A percentile compares a stretch with the other conserved stretches of the same genome.
phyloP scores from a whole-genome alignment of 2,329 filamentous ascomycete species.

The Leptographium lundbergii region DNA sequence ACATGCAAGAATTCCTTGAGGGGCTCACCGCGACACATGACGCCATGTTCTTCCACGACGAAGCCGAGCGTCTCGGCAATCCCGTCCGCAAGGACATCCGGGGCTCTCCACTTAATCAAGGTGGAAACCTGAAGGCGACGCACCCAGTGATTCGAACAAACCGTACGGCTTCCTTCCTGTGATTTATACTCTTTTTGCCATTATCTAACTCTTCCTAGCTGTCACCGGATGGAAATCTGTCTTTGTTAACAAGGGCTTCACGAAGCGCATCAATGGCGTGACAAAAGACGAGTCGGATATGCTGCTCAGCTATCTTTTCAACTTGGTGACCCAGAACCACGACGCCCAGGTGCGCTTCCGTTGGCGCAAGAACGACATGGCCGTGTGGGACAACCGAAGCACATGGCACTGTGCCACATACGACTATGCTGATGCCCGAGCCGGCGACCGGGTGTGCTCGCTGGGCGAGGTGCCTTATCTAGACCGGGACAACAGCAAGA shows the following conservation, averaged over 20 bases:
- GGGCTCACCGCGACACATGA: slow-evolving; percentile 25
- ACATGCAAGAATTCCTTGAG: slow-evolving; percentile 34
- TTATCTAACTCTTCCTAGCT: slow-evolving; percentile 13
- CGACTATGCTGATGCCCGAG: slow-evolving; percentile 38
- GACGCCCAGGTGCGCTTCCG: slow-evolving; percentile 43
- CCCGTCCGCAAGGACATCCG: slow-evolving; percentile 20
- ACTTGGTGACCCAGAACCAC: slow-evolving; percentile 39
- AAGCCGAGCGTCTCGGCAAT: slow-evolving; percentile 31
- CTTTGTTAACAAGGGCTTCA: slow-evolving; percentile 38
- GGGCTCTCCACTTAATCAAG: slow-evolving; percentile 45
- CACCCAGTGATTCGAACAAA: slow-evolving; percentile 47
- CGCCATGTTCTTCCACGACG: slow-evolving; percentile 36
- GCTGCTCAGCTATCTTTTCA: slow-evolving; percentile 34
- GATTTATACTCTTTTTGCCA: background rate
- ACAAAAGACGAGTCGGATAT: slow-evolving; percentile 40
- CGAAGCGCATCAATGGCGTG: slow-evolving; percentile 40
- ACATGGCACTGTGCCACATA: slow-evolving; percentile 43
- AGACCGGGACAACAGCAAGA: slow-evolving; percentile 20
- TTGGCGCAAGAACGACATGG: slow-evolving; percentile 39
- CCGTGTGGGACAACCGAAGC: slow-evolving; percentile 54
- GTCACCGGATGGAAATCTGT: slow-evolving; percentile 46
- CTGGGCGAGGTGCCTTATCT: slow-evolving; percentile 31
- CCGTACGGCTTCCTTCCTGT: slow-evolving; percentile 16
- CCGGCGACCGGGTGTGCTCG: slow-evolving; percentile 28
- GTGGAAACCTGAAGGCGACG: slow-evolving; percentile 33